phyloP scores from a whole-genome alignment of 2,329 filamentous ascomycete genomes.

The Microdochium nivale region DNA sequence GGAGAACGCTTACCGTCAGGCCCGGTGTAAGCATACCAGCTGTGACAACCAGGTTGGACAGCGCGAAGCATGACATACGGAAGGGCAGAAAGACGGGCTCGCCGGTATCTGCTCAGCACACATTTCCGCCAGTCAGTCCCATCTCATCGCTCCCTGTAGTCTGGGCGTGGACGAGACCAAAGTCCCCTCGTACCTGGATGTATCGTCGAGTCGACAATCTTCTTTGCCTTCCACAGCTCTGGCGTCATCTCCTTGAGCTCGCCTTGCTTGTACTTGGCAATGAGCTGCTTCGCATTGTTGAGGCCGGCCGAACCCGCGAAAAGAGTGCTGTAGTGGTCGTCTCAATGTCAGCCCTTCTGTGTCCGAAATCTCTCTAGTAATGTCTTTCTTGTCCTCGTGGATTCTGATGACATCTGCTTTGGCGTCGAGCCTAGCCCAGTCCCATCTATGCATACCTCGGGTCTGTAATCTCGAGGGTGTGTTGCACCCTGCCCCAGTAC shows the following conservation, averaged over 20 bases:
- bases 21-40: conserved; percentile 94
- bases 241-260: conserved; percentile 73
- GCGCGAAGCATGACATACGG: conserved; percentile 91
- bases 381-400: too few relatives aligned
- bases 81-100: conserved; percentile 89
- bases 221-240: conserved; percentile 91
- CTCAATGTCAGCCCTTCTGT: conserved; percentile 7
- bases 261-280: conserved; percentile 82
- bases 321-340: conserved; percentile 57
- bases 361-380: background rate
- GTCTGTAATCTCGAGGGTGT: conserved; percentile 84
- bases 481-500: conserved; percentile 90
- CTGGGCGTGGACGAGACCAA: too few relatives aligned
- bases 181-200: conserved; percentile 65
- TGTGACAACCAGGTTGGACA: conserved; percentile 91
- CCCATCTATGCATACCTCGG: conserved; percentile 68
- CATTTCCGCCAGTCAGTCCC: conserved; percentile 3
- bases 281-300: conserved; percentile 74
- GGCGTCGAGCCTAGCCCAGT: too few relatives aligned
- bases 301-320: conserved; percentile 71
- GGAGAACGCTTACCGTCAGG: conserved; percentile 47
- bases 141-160: background rate
- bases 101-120: conserved; percentile 63
- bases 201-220: conserved; percentile 90
- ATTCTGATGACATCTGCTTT: too few relatives aligned